Evolutionary conservation across 2,329 filamentous ascomycete genomes (phyloP), one percentile per base, ranked within the genome.

Genomic region (Drechmeria coniospora): DNA sequence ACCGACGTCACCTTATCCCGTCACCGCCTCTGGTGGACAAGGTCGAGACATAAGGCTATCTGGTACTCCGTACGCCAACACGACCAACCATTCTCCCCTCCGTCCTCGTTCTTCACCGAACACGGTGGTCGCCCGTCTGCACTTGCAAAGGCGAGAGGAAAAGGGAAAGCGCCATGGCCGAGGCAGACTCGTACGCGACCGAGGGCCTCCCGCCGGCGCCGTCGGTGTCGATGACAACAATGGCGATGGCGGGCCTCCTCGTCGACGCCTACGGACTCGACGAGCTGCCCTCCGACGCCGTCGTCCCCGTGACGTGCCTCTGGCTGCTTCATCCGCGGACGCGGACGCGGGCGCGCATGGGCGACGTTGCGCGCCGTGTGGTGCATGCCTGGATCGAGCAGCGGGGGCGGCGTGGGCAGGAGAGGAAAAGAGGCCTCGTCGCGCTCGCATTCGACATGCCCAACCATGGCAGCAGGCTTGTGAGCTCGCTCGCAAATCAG

Each of bases 401-500:
- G 26, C 26, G 28, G 12, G 9, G 15, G 11, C 15, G 15, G 19
- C 15, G 30, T 11, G 9, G 18, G 15, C 15, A 22, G 12, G 17
- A 24, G 4, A 14, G 17, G n/a, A 8, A 22, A 9, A 45, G 52
- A 56, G 79, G 79, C 0, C 54, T 95, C 22, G 74, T 95, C 27
- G 84, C 81, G 3, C 68, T 86, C 9, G 70, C 78, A 3, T 92
- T 93, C 51, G 90, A 95, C 54, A 84, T 93, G 59, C 70, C 87
- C 25, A 95, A 95, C 51, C 90, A 95, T 53, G 90, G 90, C 15
- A 65, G 68, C 3, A 62, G 90, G 30, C 53, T 74, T 33, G 68
- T 87, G 2, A 65, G 76, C 41, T 56, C 67, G 6, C 40, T 63
- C 12, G 73, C 78, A 15, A 95, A 94, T 49, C 62, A 76, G 40